Evolutionary conservation across 371 early-diverging fungal species (phyloP).

Genomic region (Mucor plumbeus): DNA sequence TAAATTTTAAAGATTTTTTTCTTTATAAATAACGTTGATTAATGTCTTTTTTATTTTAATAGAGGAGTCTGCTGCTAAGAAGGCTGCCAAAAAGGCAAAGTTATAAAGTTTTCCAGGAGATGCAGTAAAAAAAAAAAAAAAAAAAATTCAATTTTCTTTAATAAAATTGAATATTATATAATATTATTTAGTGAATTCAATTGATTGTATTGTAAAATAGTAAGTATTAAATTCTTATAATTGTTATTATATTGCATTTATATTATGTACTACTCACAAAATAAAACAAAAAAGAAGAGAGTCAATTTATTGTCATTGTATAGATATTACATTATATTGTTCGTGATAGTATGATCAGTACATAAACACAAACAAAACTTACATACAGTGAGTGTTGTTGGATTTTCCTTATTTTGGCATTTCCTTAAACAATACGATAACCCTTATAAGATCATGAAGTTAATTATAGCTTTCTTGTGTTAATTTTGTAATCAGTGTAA

Average conservation of each 20-base stretch:
- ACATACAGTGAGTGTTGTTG: not conserved
- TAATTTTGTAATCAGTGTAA: not conserved
- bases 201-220: too few relatives aligned
- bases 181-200: too few relatives aligned
- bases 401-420: not conserved
- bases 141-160: too few relatives aligned
- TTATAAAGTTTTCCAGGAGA: constrained; percentile 16
- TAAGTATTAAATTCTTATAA: too few relatives aligned
- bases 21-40: not conserved
- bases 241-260: not conserved
- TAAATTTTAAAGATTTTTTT: constrained; percentile 24
- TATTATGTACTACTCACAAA: not conserved
- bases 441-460: not conserved
- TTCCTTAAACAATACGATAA: not conserved
- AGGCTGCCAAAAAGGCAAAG: constrained; percentile 27
- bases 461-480: constrained; percentile 2
- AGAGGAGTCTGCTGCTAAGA: constrained; percentile 27
- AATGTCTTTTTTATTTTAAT: not conserved
- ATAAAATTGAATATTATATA: not conserved
- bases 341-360: constrained; percentile 6
- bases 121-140: not conserved
- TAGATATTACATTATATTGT: not conserved
- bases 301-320: not conserved
- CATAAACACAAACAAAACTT: not conserved
- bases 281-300: not conserved